Base-by-base conservation (phyloP, 2,329 filamentous ascomycete species). In the Nakataea oryzae region DNA sequence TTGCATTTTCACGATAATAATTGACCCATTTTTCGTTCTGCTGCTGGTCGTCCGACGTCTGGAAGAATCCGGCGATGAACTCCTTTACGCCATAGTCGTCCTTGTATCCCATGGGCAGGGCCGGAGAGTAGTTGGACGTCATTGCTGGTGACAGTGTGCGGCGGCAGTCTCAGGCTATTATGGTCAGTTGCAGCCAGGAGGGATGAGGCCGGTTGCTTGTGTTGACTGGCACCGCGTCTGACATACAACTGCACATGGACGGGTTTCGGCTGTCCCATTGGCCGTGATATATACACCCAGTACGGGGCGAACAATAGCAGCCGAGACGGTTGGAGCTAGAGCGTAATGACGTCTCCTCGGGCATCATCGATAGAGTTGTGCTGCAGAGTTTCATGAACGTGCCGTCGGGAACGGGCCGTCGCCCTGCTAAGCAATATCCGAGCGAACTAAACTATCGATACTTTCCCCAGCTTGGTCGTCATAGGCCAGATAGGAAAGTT, bases 61-160 rank as follows among this genome's bases (percentile, higher is more conserved):
- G 70, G 68, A 77, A 81, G 67, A 81, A 81, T 34, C 70, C 69
- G 62, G 73, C 71, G 63, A 80, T 72, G 59, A 80, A 80, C 4
- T 65, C 34, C 62, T 69, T 69, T 41, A 74, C 59, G 32, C 62
- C 62, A 24, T 58, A 54, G 54, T 67, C 65, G 5, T 63, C 41
- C n/a, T 64, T 21, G 58, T 64, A 54, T 58, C 67, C 63, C 34
- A 61, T 66, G 7, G 74, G 73, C 65, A 70, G 73, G 17, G 54
- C 62, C 6, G 70, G 69, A 24, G 63, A 54, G 63, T 74, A 74
- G 57, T 64, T 60, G 59, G 41, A 50, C 41, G 41, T 50, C 41
- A 50, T 50, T 9, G 41, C 41, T 8, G 41, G 11, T n/a, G 11
- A n/a, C 21, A n/a, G 21, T n/a, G 41, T 24, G 41, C 21, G 41